These are phyloP conservation scores for Eucalyptus caleyi DNA, from an alignment of 345 rosid species.

Conservation along the genomic window DNA sequence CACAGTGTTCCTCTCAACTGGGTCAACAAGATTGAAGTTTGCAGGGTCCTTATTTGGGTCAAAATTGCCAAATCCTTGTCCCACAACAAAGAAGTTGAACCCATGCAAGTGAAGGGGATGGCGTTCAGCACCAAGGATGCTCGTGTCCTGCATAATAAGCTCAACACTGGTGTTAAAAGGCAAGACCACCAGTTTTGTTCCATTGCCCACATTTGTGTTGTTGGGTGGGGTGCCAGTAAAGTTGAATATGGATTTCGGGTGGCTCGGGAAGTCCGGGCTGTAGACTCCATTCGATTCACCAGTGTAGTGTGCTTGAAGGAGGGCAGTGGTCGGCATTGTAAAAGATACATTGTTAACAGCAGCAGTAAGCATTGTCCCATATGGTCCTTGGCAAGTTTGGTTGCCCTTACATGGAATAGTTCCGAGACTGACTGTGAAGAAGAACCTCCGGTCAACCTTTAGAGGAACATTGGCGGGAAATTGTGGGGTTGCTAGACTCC, in stretches of 20 bases:
- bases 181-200: constrained; percentile 45
- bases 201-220: constrained; percentile 40
- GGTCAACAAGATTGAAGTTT: constrained; percentile 43
- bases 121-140: constrained; percentile 60
- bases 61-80: constrained; percentile 63
- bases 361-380: constrained; percentile 48
- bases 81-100: constrained; percentile 62
- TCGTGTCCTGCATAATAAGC: constrained; percentile 58
- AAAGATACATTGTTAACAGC: constrained; percentile 53
- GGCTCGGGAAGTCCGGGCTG: constrained; percentile 27
- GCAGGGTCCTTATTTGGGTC: constrained; percentile 36
- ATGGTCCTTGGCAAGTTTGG: constrained; percentile 61
- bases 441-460: constrained; percentile 33
- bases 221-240: constrained; percentile 40
- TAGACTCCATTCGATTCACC: constrained; percentile 38
- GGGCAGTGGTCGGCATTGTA: constrained; percentile 44
- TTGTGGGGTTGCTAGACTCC: constrained; percentile 21
- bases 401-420: constrained; percentile 38
- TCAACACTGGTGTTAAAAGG: constrained; percentile 47
- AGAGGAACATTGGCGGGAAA: constrained; percentile 54
- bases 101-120: constrained; percentile 72
- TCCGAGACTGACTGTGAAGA: constrained; percentile 46
- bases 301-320: constrained; percentile 49
- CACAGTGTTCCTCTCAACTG: constrained; percentile 45
- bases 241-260: constrained; percentile 30